Evolutionary conservation across 306 rosid genomes (phyloP).

Genomic region (Albizia julibrissin): DNA sequence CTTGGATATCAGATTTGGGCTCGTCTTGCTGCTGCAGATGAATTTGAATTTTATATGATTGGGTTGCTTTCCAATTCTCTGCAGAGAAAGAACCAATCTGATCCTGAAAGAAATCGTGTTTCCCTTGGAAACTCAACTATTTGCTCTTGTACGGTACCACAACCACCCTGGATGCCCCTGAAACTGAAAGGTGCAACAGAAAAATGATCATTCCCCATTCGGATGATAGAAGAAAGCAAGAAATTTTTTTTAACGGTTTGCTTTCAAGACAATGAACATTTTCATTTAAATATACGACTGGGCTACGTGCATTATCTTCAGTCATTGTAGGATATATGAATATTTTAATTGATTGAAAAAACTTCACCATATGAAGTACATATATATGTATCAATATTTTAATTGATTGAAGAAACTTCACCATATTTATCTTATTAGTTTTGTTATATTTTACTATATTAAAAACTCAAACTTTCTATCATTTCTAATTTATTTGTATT

Average conservation of each 20-base stretch:
- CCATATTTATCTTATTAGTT: no score
- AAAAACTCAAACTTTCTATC: no score
- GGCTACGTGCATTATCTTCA: background rate
- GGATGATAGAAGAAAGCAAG: background rate
- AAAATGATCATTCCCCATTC: slow-evolving; percentile 45
- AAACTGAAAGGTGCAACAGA: slow-evolving; percentile 44
- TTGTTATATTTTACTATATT: no score
- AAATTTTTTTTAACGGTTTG: background rate
- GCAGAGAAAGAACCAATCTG: no score
- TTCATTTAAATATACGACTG: background rate
- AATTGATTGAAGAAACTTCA: no score
- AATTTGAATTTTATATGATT: no score
- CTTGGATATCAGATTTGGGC: slow-evolving; percentile 26
- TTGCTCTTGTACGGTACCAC: slow-evolving; percentile 32
- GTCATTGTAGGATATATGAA: background rate
- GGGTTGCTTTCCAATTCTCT: background rate
- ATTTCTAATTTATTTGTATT: no score
- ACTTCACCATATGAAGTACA: background rate
- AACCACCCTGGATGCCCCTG: slow-evolving; percentile 32
- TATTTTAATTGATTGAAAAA: slow-evolving; percentile 16
- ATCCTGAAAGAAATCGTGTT: slow-evolving; percentile 25
- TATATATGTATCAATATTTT: no score
- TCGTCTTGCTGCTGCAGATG: slow-evolving; percentile 33
- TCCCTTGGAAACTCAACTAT: slow-evolving; percentile 4
- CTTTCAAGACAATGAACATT: slow-evolving; percentile 3